Conservation (phyloP, 2,329 filamentous ascomycete species). For the Arthrobotrys sinensis region DNA sequence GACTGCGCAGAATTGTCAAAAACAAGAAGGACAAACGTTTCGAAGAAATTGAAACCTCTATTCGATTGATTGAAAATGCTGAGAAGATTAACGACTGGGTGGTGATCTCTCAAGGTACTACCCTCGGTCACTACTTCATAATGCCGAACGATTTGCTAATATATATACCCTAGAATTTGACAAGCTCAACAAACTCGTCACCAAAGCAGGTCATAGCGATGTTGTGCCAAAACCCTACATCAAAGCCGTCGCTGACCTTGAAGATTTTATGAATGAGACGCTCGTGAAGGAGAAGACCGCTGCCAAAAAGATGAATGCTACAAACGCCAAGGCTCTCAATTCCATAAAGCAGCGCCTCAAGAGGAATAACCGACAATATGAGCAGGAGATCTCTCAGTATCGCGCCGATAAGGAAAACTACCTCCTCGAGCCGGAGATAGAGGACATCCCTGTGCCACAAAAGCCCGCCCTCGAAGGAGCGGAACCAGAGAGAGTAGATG, state of each 20-base stretch:
- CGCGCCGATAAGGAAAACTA: conserved; percentile 86
- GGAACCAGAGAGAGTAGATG: conserved; percentile 71
- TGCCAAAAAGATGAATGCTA: conserved; percentile 98
- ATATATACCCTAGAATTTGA: conserved; percentile 80
- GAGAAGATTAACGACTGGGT: conserved; percentile 99
- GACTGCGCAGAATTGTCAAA: conserved; percentile 88
- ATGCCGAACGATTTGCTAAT: conserved; percentile 59
- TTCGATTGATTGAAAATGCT: conserved; percentile 94
- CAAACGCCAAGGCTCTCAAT: conserved; percentile 92
- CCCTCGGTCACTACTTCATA: not conserved
- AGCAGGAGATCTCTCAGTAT: conserved; percentile 88
- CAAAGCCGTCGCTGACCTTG: conserved; percentile 91
- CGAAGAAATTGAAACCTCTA: conserved; percentile 91
- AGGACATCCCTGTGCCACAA: conserved; percentile 72
- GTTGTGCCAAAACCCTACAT: conserved; percentile 92
- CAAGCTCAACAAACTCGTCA: conserved; percentile 88
- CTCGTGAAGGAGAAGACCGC: conserved; percentile 96
- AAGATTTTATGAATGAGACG: conserved; percentile 94
- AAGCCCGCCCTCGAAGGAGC: conserved; percentile 66
- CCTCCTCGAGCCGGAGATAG: conserved; percentile 87
- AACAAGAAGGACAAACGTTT: conserved; percentile 98
- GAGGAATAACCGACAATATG: conserved; percentile 98
- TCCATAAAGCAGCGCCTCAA: conserved; percentile 98
- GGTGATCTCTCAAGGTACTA: conserved; percentile 84
- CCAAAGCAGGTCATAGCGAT: conserved; percentile 82